Base-by-base conservation (phyloP, 768 basidiomycete genomes). In the Agaricus blazei region DNA sequence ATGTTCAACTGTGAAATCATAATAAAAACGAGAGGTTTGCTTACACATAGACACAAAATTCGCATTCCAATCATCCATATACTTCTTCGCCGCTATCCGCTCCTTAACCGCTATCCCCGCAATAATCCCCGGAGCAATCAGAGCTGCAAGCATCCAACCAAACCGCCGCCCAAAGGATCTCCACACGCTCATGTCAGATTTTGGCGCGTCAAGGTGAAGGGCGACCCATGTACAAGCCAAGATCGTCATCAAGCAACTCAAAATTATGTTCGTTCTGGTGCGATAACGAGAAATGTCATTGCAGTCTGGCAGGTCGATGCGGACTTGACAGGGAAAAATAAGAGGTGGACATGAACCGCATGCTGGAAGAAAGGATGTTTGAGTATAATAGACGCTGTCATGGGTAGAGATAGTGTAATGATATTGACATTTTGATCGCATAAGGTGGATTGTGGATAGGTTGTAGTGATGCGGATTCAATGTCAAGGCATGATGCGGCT, bases 151-250 rank as follows among this genome's bases (percentile, higher is more conserved):
- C 60, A 59, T 59, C n/a, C 47, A 37, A 12, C 41, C 19, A 1
- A 54, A 12, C 9, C 56, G 50, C 9, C 46, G 49, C 19, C 37
- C 11, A 24, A 59, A 31, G 3, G 31, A 19, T 15, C 24, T 11
- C 48, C 52, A 51, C 28, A 40, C 15, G 2, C 55, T 48, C 11
- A 53, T 43, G 40, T 57, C 7, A 26, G 55, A 56, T 1, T 52
- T 51, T 1, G 60, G 55, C 9, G 62, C 51, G 29, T 65, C 61
- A 12, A 60, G 64, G 46, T 64, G 64, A 15, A 61, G 60, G 0
- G 64, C 59, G 9, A 64, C 54, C 64, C 64, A 64, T 1, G 62
- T 61, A 48, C 60, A 64, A 0, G 59, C 58, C 12, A 63, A 61
- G 9, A 63, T 60, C 3, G 64, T 65, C 0, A 58, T 42, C 5